Evolutionary conservation across 164 flowering plant species (phyloP).

Genomic region (Magnolia changhungtana): DNA sequence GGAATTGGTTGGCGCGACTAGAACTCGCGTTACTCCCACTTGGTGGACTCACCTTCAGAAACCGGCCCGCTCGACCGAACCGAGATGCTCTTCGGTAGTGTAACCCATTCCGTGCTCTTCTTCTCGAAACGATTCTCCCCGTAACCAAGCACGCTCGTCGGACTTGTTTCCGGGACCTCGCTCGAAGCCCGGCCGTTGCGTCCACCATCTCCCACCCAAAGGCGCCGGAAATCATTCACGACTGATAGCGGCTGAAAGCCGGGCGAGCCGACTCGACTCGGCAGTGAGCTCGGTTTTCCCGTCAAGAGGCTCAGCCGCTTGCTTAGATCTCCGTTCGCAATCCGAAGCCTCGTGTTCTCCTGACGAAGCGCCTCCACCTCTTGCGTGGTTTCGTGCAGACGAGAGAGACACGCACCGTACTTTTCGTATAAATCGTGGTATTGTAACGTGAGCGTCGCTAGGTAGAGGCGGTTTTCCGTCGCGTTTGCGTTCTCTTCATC

Average conservation of each 20-base stretch:
- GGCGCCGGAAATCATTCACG: constrained; percentile 25
- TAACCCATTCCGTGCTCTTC: constrained; percentile 30
- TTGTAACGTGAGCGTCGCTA: constrained; percentile 41
- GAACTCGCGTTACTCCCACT: constrained; percentile 14
- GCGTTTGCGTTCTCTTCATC: constrained; percentile 17
- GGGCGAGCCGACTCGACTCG: constrained; percentile 16
- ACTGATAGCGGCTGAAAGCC: constrained; percentile 21
- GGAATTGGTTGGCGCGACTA: constrained; percentile 22
- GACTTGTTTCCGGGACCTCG: constrained; percentile 36
- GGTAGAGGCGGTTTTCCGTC: constrained; percentile 25
- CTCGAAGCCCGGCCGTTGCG: constrained; percentile 11
- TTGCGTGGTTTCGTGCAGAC: constrained; percentile 43
- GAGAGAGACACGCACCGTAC: constrained; percentile 42
- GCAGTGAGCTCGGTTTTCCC: constrained; percentile 22
- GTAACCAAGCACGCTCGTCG: constrained; percentile 44
- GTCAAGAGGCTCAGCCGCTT: constrained; percentile 39
- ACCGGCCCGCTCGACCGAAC: constrained; percentile 75
- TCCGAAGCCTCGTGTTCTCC: constrained; percentile 56
- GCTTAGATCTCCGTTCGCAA: constrained; percentile 49
- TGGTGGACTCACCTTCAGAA: constrained; percentile 45
- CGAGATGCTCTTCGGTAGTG: constrained; percentile 85
- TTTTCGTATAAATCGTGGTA: constrained; percentile 58
- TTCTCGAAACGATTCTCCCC: constrained; percentile 27
- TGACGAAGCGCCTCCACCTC: constrained; percentile 53
- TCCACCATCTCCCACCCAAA: constrained; percentile 15